Evolutionary conservation across 257 asterid species (phyloP).

Genomic region (Ajuga chamaepitys): DNA sequence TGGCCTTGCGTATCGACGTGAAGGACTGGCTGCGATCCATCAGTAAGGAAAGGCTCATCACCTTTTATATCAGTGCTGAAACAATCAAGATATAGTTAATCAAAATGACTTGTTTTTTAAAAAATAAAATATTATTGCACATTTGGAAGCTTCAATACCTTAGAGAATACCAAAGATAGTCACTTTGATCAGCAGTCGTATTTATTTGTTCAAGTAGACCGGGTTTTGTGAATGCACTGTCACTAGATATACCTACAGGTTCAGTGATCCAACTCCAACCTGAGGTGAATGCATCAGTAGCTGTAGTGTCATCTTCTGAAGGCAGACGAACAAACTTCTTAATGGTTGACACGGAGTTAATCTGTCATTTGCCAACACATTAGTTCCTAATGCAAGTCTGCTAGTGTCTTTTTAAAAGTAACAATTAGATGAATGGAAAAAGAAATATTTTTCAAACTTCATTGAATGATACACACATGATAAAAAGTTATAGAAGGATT

Average conservation of each 20-base stretch:
- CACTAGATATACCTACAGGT: constrained; percentile 80
- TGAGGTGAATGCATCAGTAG: constrained; percentile 31
- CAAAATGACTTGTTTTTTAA: background rate
- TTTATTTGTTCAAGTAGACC: constrained; percentile 80
- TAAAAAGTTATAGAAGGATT: background rate
- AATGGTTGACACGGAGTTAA: constrained; percentile 51
- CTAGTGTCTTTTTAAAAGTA: background rate
- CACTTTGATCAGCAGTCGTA: constrained; percentile 78
- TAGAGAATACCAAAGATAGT: constrained; percentile 74
- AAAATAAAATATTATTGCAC: background rate
- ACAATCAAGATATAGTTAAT: constrained; percentile 3
- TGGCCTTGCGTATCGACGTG: constrained; percentile 79
- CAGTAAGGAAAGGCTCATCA: constrained; percentile 46
- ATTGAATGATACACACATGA: background rate
- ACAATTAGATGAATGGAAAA: background rate
- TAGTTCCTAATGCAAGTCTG: background rate
- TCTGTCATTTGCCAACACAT: constrained; percentile 37
- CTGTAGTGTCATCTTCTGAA: constrained; percentile 33
- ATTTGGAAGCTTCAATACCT: constrained; percentile 36
- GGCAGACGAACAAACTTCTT: constrained; percentile 41
- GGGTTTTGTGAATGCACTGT: constrained; percentile 36
- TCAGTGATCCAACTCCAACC: constrained; percentile 79
- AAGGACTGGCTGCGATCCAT: constrained; percentile 60
- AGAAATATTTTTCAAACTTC: background rate
- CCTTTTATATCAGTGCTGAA: constrained; percentile 49